Base-by-base conservation (phyloP, 1,284 basidiomycete genomes). In the Somion occarium region DNA sequence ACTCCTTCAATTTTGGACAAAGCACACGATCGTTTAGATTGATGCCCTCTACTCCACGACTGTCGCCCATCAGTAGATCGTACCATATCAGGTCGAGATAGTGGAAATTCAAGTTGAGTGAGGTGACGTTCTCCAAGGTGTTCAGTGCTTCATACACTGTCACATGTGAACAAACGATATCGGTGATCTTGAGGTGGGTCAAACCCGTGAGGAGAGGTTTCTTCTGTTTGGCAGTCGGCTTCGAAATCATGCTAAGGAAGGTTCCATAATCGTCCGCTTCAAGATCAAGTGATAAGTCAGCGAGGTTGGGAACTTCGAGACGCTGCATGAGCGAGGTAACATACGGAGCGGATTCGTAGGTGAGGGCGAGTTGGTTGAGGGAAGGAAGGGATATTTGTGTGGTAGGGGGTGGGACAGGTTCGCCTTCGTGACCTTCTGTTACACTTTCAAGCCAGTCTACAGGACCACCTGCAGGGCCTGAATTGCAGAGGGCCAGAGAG, bases 271-370 rank as follows among this genome's bases (percentile, higher is more conserved):
- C 44, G 5, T 43, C 42, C 4, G 30, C 26, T 34, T 23, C 3
- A 5, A 78, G 76, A 56, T 83, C 75, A n/a, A 86, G 68, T 2
- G 67, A 57, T 15, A 86, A 70, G 34, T 61, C 63, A 25, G 64
- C 69, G 24, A 84, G 60, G 49, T 69, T 70, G 3, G 84, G 82
- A 27, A 77, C 56, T 51, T 67, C 68, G 30, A 86, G 61, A 50
- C 71, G 69, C 41, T 68, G 69, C 44, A 84, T 55, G n/a, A 87
- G 68, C 5, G 70, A 70, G 20, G 63, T 60, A 1, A 74, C 72
- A 55, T 78, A 79, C 0, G 7, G 7, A 7, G 7, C 30, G 30
- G 7, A 7, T 43, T 62, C 55, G 15, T 64, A 61, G 3, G 73
- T 69, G 53, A 85, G 64, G 2, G 66, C 67, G 18, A 87, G 69